Conservation (phyloP, 1,284 basidiomycete genomes). For the Ustilago shanxiensis region DNA sequence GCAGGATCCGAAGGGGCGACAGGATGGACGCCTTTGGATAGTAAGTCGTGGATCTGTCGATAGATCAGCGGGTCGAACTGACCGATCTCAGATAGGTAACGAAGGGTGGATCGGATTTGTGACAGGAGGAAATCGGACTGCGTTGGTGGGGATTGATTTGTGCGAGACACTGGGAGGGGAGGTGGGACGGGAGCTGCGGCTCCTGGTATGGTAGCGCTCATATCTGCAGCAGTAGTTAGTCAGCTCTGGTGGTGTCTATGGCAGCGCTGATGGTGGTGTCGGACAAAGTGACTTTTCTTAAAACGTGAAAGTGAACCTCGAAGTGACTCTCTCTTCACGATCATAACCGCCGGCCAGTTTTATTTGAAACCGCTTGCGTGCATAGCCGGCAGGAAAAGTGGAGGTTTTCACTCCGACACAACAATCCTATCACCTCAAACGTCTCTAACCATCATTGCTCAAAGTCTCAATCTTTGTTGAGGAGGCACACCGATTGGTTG, state of each 20-base stretch:
- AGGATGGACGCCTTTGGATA: conserved; percentile 4
- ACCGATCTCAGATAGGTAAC: conserved; percentile 30
- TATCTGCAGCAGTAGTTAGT: not conserved
- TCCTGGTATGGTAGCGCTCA: conserved; percentile 2
- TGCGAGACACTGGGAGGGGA: conserved; percentile 14
- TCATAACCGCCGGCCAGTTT: not conserved
- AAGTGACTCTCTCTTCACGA: not conserved
- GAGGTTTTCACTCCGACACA: conserved; percentile 6
- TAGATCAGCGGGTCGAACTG: conserved; percentile 17
- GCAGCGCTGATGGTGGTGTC: not conserved
- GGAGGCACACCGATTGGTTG: no score
- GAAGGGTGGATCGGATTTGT: conserved; percentile 23
- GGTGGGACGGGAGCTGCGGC: conserved; percentile 14
- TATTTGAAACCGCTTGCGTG: not conserved
- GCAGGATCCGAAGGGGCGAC: not conserved
- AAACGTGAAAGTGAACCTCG: no score
- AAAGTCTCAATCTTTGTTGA: no score
- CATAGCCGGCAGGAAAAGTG: conserved; percentile 18
- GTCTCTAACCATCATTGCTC: no score
- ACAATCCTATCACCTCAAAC: not conserved
- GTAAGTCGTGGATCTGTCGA: conserved; percentile 25
- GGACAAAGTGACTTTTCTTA: not conserved
- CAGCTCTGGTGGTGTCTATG: not conserved
- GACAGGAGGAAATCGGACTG: conserved; percentile 34
- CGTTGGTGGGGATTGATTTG: conserved; percentile 17